Percentiles rank a stretch among this genome's conserved stretches.
These are phyloP conservation scores for Fusarium lyarnte DNA, from an alignment of 2,329 filamentous ascomycete species.

Conservation along the genomic window DNA sequence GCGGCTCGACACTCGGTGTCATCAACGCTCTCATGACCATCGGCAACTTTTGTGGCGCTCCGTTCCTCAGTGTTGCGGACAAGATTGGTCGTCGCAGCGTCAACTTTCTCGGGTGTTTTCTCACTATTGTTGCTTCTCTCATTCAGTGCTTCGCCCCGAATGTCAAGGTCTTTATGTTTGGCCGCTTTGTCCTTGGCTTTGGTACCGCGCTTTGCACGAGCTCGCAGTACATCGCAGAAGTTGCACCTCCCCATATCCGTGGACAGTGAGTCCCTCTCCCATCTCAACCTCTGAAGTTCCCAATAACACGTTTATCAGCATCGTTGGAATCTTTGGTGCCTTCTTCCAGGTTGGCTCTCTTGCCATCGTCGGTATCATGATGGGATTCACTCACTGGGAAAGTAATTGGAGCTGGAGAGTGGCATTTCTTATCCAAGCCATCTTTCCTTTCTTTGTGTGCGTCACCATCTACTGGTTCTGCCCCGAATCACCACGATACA, in stretches of 20 bases:
- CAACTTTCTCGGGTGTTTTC: constrained; percentile 33
- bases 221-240: constrained; percentile 39
- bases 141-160: constrained; percentile 37
- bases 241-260: constrained; percentile 35
- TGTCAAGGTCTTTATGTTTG: constrained; percentile 28
- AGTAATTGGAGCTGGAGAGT: constrained; percentile 38
- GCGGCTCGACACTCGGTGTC: constrained; percentile 30
- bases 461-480: constrained; percentile 34
- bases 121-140: constrained; percentile 33
- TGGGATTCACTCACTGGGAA: constrained; percentile 37
- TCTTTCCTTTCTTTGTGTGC: constrained; percentile 34
- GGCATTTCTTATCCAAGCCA: constrained; percentile 35
- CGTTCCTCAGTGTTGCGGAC: constrained; percentile 31
- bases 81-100: constrained; percentile 37
- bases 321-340: constrained; percentile 38
- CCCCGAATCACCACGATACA: constrained; percentile 38
- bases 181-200: constrained; percentile 35
- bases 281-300: accelerated
- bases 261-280: constrained; percentile 7
- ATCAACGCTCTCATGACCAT: constrained; percentile 41
- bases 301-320: neutral
- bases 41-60: constrained; percentile 37
- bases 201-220: constrained; percentile 38
- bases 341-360: constrained; percentile 39
- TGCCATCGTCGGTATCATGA: constrained; percentile 37